Evolutionary conservation across 495 filamentous ascomycete genomes (phyloP).

Genomic region (Hyaloscypha variabilis): DNA sequence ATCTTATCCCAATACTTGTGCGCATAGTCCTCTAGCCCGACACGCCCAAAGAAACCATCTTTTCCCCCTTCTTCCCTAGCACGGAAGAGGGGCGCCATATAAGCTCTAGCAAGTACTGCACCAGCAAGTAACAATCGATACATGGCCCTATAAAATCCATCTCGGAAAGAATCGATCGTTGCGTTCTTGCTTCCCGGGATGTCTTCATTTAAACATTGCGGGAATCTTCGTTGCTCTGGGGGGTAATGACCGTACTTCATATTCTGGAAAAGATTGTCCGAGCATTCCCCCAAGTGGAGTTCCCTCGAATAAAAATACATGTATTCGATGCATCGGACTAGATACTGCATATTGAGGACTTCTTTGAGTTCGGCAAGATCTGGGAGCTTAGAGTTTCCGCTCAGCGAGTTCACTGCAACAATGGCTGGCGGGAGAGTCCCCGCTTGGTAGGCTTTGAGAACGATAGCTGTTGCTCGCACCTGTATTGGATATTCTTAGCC

Average conservation of each 20-base stretch:
- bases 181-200: constrained; percentile 17
- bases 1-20: background rate
- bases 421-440: constrained; percentile 14
- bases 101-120: constrained; percentile 23
- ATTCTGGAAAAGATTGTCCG: constrained; percentile 1
- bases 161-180: constrained; percentile 21
- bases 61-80: constrained; percentile 20
- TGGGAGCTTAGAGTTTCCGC: constrained; percentile 16
- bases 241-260: constrained; percentile 11
- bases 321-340: constrained; percentile 22
- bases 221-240: constrained; percentile 15
- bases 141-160: constrained; percentile 21
- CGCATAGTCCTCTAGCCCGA: background rate
- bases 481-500: constrained; percentile 3
- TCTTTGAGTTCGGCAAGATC: constrained; percentile 20
- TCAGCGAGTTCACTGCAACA: constrained; percentile 13
- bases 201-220: constrained; percentile 9
- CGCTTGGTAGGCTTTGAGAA: constrained; percentile 17
- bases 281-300: background rate
- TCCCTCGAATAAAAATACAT: constrained; percentile 18
- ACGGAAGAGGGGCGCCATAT: constrained; percentile 21
- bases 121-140: constrained; percentile 23
- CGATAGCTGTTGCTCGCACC: constrained; percentile 21
- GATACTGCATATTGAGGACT: constrained; percentile 21
- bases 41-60: constrained; percentile 1